Evolutionary conservation across 768 basidiomycete genomes (phyloP).

Genomic region (Leucocoprinus birnbaumii): DNA sequence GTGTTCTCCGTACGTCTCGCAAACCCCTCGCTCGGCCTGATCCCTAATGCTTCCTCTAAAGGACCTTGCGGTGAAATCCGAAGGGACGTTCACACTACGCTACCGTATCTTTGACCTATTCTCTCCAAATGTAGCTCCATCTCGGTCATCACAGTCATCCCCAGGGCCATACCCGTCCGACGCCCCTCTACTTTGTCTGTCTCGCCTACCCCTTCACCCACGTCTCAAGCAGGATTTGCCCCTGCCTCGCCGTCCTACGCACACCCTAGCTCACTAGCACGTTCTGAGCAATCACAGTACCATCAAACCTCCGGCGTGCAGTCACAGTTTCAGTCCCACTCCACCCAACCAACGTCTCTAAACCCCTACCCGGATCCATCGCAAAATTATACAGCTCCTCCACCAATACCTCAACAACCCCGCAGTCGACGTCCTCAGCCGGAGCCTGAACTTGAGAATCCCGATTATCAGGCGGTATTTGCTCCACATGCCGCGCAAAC

Average conservation of each 20-base stretch:
- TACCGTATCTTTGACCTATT: conserved; percentile 67
- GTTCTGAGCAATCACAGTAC: background rate
- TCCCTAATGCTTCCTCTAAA: conserved; percentile 20
- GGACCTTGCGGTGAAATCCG: conserved; percentile 71
- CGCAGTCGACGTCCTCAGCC: background rate
- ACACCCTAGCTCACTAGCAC: background rate
- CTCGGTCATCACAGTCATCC: background rate
- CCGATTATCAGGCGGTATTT: conserved; percentile 7
- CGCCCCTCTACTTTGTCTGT: background rate
- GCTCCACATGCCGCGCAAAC: conserved; percentile 5
- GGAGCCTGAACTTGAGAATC: background rate
- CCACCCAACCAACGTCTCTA: background rate
- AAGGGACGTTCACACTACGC: conserved; percentile 63
- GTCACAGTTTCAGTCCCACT: background rate
- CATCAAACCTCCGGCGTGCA: background rate
- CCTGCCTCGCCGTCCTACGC: background rate
- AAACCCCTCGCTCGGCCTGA: background rate
- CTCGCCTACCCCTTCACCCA: conserved; percentile 1
- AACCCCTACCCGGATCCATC: conserved; percentile 9
- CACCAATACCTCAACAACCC: conserved; percentile 11
- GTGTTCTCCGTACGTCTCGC: conserved; percentile 54
- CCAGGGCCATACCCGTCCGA: conserved; percentile 1
- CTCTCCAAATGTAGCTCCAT: conserved; percentile 19
- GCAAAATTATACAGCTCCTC: conserved; percentile 20
- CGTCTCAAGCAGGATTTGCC: background rate